phyloP scores from a whole-genome alignment of 2,329 filamentous ascomycete genomes.

The Aspergillus glaucus region DNA sequence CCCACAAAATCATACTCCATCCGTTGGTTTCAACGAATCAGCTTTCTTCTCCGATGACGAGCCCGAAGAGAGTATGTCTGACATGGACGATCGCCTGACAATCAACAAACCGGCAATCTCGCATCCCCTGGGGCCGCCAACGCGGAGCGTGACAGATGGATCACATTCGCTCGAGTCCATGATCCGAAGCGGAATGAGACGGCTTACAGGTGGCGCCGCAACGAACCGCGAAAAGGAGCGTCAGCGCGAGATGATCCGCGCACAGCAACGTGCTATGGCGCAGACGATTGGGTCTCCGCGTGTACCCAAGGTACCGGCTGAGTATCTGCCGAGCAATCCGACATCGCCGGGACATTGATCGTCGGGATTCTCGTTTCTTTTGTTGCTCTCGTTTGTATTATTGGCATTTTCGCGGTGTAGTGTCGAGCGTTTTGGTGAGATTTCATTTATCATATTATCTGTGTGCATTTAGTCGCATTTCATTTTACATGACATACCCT shows the following conservation, averaged over 20 bases:
- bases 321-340: conserved; percentile 39
- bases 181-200: conserved; percentile 42
- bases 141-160: conserved; percentile 32
- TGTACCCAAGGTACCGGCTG: conserved; percentile 44
- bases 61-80: conserved; percentile 68
- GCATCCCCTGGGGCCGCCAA: conserved; percentile 12
- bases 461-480: background rate
- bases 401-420: background rate
- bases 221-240: conserved; percentile 38
- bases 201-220: conserved; percentile 40
- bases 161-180: conserved; percentile 41
- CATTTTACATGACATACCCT: background rate
- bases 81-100: conserved; percentile 63
- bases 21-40: conserved; percentile 41
- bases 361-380: background rate
- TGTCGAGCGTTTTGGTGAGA: background rate
- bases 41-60: conserved; percentile 74
- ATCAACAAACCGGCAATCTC: conserved; percentile 18
- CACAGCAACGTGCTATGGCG: conserved; percentile 36
- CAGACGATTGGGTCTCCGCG: conserved; percentile 36
- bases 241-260: conserved; percentile 38
- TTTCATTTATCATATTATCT: background rate
- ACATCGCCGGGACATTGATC: conserved; percentile 25
- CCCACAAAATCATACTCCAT: conserved; percentile 50
- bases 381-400: background rate